Evolutionary conservation across 1,284 basidiomycete species (phyloP).

Genomic region (Malassezia japonica): DNA sequence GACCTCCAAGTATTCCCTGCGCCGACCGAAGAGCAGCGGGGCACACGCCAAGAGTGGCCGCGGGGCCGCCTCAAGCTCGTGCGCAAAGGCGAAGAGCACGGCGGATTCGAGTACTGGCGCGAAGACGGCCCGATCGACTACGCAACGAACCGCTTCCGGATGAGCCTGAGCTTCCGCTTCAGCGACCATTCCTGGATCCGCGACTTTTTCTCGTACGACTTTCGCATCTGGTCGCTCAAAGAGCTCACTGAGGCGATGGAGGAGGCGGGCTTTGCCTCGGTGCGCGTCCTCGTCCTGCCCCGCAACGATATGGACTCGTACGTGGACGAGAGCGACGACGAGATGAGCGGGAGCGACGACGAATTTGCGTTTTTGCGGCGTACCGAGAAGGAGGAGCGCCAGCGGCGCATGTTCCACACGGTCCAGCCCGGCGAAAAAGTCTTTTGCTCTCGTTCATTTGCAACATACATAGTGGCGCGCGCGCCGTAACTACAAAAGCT

Average conservation of each 20-base stretch:
- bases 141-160: constrained; percentile 33
- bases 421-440: constrained; percentile 24
- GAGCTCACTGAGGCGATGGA: constrained; percentile 36
- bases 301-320: constrained; percentile 19
- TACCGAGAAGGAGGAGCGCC: constrained; percentile 26
- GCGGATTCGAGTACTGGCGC: constrained; percentile 40
- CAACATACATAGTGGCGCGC: constrained; percentile 17
- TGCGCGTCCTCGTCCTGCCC: constrained; percentile 26
- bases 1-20: constrained; percentile 17
- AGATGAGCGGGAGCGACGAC: constrained; percentile 5
- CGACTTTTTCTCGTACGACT: constrained; percentile 35
- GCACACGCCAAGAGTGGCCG: constrained; percentile 32
- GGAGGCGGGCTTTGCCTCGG: constrained; percentile 31
- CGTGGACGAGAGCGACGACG: neutral
- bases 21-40: constrained; percentile 7
- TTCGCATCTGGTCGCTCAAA: constrained; percentile 29
- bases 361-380: constrained; percentile 21
- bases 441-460: constrained; percentile 26
- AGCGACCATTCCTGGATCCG: constrained; percentile 26
- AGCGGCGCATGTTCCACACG: constrained; percentile 22
- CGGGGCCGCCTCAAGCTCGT: constrained; percentile 31
- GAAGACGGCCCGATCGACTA: constrained; percentile 36
- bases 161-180: constrained; percentile 37
- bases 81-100: constrained; percentile 23
- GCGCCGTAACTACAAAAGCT: neutral